Conservation (phyloP, 495 filamentous ascomycete species). For the Lophiotrema nucula region DNA sequence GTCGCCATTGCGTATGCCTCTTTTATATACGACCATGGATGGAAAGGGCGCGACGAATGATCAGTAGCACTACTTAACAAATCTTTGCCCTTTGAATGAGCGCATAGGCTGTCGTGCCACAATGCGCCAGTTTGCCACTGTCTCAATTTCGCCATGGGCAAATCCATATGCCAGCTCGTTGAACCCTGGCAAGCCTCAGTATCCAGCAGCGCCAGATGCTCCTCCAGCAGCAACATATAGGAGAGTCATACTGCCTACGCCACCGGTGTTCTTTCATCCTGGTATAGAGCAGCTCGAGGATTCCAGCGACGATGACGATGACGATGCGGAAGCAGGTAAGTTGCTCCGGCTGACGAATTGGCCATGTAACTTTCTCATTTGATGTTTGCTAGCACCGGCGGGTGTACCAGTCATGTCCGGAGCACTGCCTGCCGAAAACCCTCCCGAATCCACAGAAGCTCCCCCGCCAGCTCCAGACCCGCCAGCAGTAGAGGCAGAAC, state of each 20-base stretch:
- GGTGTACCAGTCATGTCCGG: conserved; percentile 11
- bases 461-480: not conserved
- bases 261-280: conserved; percentile 21
- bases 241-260: conserved; percentile 12
- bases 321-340: conserved; percentile 11
- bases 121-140: conserved; percentile 22
- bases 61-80: conserved; percentile 9
- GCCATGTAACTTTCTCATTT: no score
- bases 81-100: conserved; percentile 3
- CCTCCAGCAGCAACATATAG: conserved; percentile 5
- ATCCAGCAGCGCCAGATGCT: not conserved
- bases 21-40: conserved; percentile 18
- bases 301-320: conserved; percentile 13
- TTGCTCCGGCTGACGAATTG: no score
- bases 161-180: conserved; percentile 14
- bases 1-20: conserved; percentile 26
- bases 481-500: not conserved
- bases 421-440: conserved; percentile 3
- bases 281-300: conserved; percentile 20
- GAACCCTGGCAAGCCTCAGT: not conserved
- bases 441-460: conserved; percentile 17
- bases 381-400: no score
- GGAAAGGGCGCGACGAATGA: not conserved
- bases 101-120: conserved; percentile 5
- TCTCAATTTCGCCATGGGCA: conserved; percentile 26